Conservation (phyloP, 306 rosid species). For the Echinosophora koreensis region DNA sequence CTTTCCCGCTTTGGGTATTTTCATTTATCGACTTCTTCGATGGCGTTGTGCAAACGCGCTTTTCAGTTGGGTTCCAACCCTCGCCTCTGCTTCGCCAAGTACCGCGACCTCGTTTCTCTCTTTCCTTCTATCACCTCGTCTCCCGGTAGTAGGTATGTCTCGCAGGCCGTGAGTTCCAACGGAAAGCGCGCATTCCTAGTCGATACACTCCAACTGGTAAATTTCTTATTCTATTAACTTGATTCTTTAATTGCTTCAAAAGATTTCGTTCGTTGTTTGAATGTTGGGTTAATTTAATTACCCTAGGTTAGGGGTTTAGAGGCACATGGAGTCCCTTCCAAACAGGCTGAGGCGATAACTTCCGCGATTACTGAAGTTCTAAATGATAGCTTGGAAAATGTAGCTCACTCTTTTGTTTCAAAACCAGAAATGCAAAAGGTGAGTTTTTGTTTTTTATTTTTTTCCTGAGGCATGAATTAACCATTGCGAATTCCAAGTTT, state of each 20-base stretch:
- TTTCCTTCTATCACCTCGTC: slow-evolving; percentile 3
- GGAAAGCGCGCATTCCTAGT: slow-evolving; percentile 67
- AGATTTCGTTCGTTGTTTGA: not conserved
- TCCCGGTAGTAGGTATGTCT: slow-evolving; percentile 40
- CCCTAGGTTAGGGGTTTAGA: slow-evolving; percentile 65
- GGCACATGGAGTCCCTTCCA: slow-evolving; percentile 62
- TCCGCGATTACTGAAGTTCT: slow-evolving; percentile 61
- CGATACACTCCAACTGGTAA: slow-evolving; percentile 66
- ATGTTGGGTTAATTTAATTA: slow-evolving; percentile 8
- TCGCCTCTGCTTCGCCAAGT: slow-evolving; percentile 23
- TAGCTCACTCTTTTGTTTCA: slow-evolving; percentile 58
- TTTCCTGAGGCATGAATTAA: not conserved
- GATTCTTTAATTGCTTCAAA: not conserved
- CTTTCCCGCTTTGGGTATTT: not conserved
- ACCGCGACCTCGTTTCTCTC: slow-evolving; percentile 8
- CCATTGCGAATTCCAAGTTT: not conserved
- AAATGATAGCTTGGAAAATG: slow-evolving; percentile 67
- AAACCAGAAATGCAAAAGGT: slow-evolving; percentile 66
- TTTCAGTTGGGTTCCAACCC: slow-evolving; percentile 25
- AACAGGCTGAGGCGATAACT: slow-evolving; percentile 75
- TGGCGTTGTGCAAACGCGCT: slow-evolving; percentile 55
- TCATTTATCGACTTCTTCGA: not conserved
- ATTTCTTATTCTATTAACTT: not conserved
- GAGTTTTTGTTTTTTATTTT: not conserved
- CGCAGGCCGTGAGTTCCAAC: slow-evolving; percentile 53